These are phyloP conservation scores for Epichloe sibirici DNA, from an alignment of 2,329 filamentous ascomycete species.

Conservation along the genomic window DNA sequence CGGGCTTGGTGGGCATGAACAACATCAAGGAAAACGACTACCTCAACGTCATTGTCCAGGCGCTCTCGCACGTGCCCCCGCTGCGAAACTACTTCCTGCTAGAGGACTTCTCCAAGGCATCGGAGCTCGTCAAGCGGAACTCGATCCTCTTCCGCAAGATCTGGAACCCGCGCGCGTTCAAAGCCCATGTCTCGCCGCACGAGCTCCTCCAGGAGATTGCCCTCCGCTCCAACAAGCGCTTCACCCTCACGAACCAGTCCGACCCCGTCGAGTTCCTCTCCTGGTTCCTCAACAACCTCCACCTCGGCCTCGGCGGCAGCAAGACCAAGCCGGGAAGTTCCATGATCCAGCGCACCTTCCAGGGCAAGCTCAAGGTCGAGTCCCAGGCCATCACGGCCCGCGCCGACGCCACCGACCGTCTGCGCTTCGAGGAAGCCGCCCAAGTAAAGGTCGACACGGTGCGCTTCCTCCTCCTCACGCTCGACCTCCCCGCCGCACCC, in stretches of 20 bases:
- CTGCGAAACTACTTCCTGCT: constrained; percentile 87
- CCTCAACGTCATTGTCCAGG: constrained; percentile 87
- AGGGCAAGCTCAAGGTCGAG: constrained; percentile 83
- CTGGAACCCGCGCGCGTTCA: constrained; percentile 95
- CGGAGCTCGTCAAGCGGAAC: constrained; percentile 79
- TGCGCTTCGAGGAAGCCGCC: constrained; percentile 86
- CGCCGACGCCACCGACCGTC: constrained; percentile 72
- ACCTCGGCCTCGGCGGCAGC: constrained; percentile 80
- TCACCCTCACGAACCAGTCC: constrained; percentile 79
- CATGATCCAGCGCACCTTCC: constrained; percentile 86
- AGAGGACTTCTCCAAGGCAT: constrained; percentile 58
- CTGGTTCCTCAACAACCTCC: constrained; percentile 95
- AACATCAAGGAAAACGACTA: constrained; percentile 99
- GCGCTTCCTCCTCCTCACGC: constrained; percentile 81
- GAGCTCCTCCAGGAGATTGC: constrained; percentile 93
- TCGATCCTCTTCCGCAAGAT: constrained; percentile 89
- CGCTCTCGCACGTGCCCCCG: constrained; percentile 78
- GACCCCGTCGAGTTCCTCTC: constrained; percentile 94
- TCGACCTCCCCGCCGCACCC: constrained; percentile 83
- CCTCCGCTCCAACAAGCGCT: constrained; percentile 80
- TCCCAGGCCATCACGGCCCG: constrained; percentile 88
- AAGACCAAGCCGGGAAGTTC: constrained; percentile 74
- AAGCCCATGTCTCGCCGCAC: constrained; percentile 91
- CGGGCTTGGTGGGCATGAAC: constrained; percentile 97
- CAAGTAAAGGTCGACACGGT: constrained; percentile 64